A percentile compares a stretch with the other conserved stretches of the same genome.
These are phyloP conservation scores for Clonostachys solani DNA, from an alignment of 2,329 filamentous ascomycete genomes.

Conservation along the genomic window DNA sequence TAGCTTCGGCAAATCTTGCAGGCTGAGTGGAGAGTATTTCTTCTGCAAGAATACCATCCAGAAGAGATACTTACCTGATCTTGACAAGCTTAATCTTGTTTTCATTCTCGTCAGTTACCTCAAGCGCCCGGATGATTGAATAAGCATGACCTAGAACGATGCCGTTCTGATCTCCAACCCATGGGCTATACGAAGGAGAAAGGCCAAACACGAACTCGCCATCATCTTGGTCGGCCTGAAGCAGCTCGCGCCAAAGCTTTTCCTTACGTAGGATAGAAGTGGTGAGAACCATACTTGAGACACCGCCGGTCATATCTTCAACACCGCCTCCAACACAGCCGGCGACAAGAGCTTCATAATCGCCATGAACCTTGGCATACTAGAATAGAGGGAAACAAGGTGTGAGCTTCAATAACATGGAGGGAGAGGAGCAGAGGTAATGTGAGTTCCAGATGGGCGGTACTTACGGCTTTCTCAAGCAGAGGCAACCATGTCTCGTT, in stretches of 20 bases:
- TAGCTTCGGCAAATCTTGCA: no score
- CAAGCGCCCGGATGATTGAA: constrained; percentile 42
- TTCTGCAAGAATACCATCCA: no score
- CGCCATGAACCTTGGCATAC: constrained; percentile 72
- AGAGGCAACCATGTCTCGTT: constrained; percentile 74
- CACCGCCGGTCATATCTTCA: constrained; percentile 49
- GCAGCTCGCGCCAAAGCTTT: constrained; percentile 65
- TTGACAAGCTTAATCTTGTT: constrained; percentile 32
- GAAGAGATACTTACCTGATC: constrained; percentile 27
- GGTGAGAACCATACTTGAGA: constrained; percentile 49
- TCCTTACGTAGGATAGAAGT: constrained; percentile 62
- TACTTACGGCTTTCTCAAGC: constrained; percentile 58
- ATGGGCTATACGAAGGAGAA: constrained; percentile 14
- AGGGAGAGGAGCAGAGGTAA: no score
- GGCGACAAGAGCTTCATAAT: constrained; percentile 64
- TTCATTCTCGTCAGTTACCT: constrained; percentile 34
- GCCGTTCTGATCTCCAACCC: constrained; percentile 27
- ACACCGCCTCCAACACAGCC: constrained; percentile 55
- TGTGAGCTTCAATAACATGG: not conserved
- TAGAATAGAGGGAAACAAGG: not conserved
- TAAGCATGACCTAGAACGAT: constrained; percentile 43
- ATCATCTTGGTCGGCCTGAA: constrained; percentile 45
- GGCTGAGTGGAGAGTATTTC: no score
- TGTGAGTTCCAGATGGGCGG: no score
- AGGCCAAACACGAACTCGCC: constrained; percentile 60